Percentiles rank a stretch among this genome's conserved stretches.
phyloP scores from a whole-genome alignment of 768 basidiomycete genomes.

The Botryobasidium botryosum region DNA sequence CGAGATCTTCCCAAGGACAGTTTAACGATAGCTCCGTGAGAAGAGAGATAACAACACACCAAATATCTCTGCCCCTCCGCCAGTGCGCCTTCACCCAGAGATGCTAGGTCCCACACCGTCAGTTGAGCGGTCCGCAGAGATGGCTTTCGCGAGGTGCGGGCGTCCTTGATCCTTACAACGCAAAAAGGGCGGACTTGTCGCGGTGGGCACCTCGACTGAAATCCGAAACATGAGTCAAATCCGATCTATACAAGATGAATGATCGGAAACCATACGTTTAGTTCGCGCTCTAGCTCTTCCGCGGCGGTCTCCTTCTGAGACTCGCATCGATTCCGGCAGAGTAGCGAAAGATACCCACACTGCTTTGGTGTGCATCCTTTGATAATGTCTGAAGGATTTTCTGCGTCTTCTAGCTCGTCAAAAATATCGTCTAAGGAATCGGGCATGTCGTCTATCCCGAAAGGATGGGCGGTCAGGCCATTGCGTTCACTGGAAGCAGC shows the following conservation, averaged over 20 bases:
- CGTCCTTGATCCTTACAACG: conserved; percentile 50
- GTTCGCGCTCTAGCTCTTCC: conserved; percentile 53
- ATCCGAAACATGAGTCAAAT: conserved; percentile 1
- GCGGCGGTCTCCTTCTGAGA: conserved; percentile 32
- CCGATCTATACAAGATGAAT: background rate
- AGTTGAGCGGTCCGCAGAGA: conserved; percentile 51
- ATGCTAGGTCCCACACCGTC: conserved; percentile 67
- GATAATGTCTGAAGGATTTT: conserved; percentile 2
- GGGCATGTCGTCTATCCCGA: background rate
- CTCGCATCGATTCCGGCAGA: conserved; percentile 32
- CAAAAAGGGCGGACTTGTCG: conserved; percentile 64
- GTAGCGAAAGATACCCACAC: conserved; percentile 36
- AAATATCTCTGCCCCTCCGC: conserved; percentile 47
- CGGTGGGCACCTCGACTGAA: conserved; percentile 44
- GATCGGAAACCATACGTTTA: conserved; percentile 37
- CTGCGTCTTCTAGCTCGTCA: conserved; percentile 28
- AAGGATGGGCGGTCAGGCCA: too few species aligned
- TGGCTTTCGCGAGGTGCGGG: conserved; percentile 32
- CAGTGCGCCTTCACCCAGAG: conserved; percentile 33
- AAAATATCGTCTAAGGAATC: background rate
- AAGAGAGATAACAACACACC: conserved; percentile 30
- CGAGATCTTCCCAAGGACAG: too few species aligned
- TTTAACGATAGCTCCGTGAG: too few species aligned
- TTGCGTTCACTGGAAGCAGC: too few species aligned
- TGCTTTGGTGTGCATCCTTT: conserved; percentile 2